These are phyloP conservation scores for Glycine soja DNA, from an alignment of 306 rosid genomes.

Conservation along the genomic window DNA sequence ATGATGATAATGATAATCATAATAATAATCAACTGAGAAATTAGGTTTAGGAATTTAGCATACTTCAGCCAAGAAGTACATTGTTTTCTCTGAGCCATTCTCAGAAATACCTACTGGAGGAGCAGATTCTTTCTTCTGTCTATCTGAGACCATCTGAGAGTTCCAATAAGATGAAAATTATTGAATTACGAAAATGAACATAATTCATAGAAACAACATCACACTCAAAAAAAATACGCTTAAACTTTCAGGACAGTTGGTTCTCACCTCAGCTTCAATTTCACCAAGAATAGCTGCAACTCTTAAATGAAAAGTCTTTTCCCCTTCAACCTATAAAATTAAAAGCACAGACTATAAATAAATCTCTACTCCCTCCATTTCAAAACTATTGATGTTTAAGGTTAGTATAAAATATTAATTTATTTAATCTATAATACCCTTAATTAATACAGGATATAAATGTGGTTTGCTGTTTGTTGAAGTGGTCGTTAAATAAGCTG, in stretches of 20 bases:
- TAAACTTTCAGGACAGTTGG: constrained; percentile 33
- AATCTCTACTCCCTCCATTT: neutral
- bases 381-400: no score
- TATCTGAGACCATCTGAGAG: constrained; percentile 92
- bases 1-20: neutral
- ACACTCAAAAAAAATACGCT: constrained; percentile 10
- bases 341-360: constrained; percentile 38
- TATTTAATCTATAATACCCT: no score
- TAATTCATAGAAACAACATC: constrained; percentile 39
- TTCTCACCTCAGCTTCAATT: constrained; percentile 95
- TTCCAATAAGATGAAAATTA: constrained; percentile 45
- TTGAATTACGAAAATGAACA: constrained; percentile 19
- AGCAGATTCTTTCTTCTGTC: constrained; percentile 96
- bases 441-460: no score
- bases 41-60: constrained; percentile 46
- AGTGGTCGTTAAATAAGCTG: no score
- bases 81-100: constrained; percentile 72
- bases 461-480: no score
- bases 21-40: neutral
- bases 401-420: no score
- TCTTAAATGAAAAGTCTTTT: constrained; percentile 85
- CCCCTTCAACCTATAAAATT: constrained; percentile 83
- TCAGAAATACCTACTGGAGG: constrained; percentile 76
- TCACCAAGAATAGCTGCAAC: constrained; percentile 92
- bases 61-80: constrained; percentile 97